These are phyloP conservation scores for Colletotrichum salicis DNA, from an alignment of 2,329 filamentous ascomycete genomes.

Conservation along the genomic window DNA sequence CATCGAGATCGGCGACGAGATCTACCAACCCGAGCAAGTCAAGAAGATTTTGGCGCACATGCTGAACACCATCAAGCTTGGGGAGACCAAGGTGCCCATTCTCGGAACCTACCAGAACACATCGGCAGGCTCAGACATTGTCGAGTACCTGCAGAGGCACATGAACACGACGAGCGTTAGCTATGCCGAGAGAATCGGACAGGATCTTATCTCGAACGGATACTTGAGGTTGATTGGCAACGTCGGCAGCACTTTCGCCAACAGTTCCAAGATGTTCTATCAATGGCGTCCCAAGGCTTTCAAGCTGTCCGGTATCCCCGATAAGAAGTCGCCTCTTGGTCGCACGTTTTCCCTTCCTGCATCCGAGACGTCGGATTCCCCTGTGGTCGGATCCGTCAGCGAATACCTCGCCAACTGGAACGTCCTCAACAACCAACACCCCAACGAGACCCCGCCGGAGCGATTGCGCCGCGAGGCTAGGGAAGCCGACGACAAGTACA, in stretches of 20 bases:
- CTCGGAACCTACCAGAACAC: conserved; percentile 95
- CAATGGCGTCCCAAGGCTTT: conserved; percentile 97
- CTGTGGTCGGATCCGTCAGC: conserved; percentile 82
- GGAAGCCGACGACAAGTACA: conserved; percentile 95
- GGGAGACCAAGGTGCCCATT: conserved; percentile 94
- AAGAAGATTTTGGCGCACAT: conserved; percentile 91
- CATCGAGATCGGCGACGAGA: conserved; percentile 89
- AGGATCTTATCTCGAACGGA: conserved; percentile 87
- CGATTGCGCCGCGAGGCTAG: conserved; percentile 87
- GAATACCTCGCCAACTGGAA: conserved; percentile 96
- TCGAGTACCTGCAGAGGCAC: conserved; percentile 91
- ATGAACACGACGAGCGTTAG: conserved; percentile 86
- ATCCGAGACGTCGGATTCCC: conserved; percentile 72
- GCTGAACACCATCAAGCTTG: conserved; percentile 85
- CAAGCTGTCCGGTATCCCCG: conserved; percentile 84
- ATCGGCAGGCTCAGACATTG: conserved; percentile 90
- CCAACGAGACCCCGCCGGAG: conserved; percentile 92
- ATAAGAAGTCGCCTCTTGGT: conserved; percentile 80
- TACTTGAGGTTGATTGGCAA: conserved; percentile 92
- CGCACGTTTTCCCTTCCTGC: conserved; percentile 80
- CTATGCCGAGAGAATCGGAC: conserved; percentile 93
- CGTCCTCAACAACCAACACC: conserved; percentile 85
- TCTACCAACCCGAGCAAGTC: conserved; percentile 84
- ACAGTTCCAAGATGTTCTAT: conserved; percentile 97
- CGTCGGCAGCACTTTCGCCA: conserved; percentile 94